phyloP scores from a whole-genome alignment of 1,139 yeast species.

The Casaregolazyma suthepensis region DNA sequence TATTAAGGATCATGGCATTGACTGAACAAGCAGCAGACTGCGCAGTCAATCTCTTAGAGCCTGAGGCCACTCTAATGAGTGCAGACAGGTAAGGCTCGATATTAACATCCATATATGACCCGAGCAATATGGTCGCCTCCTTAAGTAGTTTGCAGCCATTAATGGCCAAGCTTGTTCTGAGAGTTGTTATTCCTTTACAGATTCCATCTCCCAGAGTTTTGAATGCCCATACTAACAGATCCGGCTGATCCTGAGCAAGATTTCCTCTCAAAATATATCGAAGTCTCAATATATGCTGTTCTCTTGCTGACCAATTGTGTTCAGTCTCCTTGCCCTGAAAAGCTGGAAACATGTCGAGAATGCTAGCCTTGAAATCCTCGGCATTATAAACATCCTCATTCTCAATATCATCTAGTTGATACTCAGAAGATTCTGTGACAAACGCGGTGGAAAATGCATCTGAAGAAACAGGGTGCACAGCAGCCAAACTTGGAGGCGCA shows the following conservation, averaged over 20 bases:
- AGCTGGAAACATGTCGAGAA: conserved; percentile 35
- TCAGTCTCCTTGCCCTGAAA: conserved; percentile 87
- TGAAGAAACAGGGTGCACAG: not conserved
- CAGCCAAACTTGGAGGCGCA: not conserved
- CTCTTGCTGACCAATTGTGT: conserved; percentile 76
- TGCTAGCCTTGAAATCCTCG: conserved; percentile 34
- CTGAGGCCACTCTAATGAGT: conserved; percentile 57
- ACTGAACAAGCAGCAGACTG: conserved; percentile 65
- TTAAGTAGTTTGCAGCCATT: conserved; percentile 76
- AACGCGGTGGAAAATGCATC: conserved; percentile 18
- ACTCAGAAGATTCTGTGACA: conserved; percentile 24
- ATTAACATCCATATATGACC: conserved; percentile 50
- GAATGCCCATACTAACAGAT: conserved; percentile 42
- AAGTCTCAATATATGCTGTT: conserved; percentile 50
- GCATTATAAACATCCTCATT: conserved; percentile 29
- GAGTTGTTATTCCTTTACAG: conserved; percentile 59
- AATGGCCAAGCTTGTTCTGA: conserved; percentile 76
- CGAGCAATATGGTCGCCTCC: conserved; percentile 54
- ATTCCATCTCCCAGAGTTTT: conserved; percentile 52
- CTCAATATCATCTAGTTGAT: conserved; percentile 28
- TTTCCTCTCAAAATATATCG: conserved; percentile 62
- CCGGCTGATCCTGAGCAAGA: conserved; percentile 37
- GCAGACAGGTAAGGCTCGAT: conserved; percentile 56
- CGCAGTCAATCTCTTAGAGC: conserved; percentile 76
- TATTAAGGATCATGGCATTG: conserved; percentile 53